phyloP scores from a whole-genome alignment of 2,329 filamentous ascomycete genomes.

The Fusarium musae region DNA sequence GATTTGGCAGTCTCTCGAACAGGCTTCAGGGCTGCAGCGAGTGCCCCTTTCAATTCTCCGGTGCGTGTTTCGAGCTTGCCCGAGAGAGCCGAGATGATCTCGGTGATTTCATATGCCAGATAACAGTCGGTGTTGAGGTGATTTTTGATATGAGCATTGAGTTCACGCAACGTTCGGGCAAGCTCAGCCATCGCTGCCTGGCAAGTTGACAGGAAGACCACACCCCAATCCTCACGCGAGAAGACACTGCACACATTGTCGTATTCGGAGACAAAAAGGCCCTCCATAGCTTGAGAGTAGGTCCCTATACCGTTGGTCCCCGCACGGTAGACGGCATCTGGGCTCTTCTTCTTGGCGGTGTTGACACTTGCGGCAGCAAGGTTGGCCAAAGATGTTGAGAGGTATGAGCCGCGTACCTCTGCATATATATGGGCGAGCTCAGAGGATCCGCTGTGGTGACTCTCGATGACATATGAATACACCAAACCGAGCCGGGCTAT shows the following conservation, averaged over 20 bases:
- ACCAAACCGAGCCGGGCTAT: slow-evolving; percentile 81
- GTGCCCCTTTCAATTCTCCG: slow-evolving; percentile 83
- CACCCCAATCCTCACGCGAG: slow-evolving; percentile 83
- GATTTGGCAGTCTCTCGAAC: slow-evolving; percentile 91
- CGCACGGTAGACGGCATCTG: slow-evolving; percentile 84
- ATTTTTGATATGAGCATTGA: slow-evolving; percentile 88
- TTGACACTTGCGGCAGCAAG: slow-evolving; percentile 87
- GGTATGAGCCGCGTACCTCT: slow-evolving; percentile 85
- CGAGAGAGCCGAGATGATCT: slow-evolving; percentile 84
- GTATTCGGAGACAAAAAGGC: slow-evolving; percentile 87
- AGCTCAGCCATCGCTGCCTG: slow-evolving; percentile 83
- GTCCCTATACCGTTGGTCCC: slow-evolving; percentile 92
- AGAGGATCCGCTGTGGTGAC: slow-evolving; percentile 61
- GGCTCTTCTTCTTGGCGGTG: slow-evolving; percentile 82
- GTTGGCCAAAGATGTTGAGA: slow-evolving; percentile 85
- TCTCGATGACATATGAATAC: slow-evolving; percentile 78
- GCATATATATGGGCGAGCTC: slow-evolving; percentile 84
- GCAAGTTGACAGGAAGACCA: slow-evolving; percentile 82
- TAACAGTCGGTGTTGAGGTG: slow-evolving; percentile 93
- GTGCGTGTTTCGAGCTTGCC: slow-evolving; percentile 83
- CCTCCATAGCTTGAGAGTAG: slow-evolving; percentile 88
- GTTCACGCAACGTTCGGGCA: slow-evolving; percentile 83
- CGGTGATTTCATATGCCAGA: slow-evolving; percentile 93
- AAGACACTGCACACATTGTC: slow-evolving; percentile 92
- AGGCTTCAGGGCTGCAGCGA: slow-evolving; percentile 88